These are phyloP conservation scores for Lactifluus hygrophoroides DNA, from an alignment of 768 basidiomycete species.

Conservation along the genomic window DNA sequence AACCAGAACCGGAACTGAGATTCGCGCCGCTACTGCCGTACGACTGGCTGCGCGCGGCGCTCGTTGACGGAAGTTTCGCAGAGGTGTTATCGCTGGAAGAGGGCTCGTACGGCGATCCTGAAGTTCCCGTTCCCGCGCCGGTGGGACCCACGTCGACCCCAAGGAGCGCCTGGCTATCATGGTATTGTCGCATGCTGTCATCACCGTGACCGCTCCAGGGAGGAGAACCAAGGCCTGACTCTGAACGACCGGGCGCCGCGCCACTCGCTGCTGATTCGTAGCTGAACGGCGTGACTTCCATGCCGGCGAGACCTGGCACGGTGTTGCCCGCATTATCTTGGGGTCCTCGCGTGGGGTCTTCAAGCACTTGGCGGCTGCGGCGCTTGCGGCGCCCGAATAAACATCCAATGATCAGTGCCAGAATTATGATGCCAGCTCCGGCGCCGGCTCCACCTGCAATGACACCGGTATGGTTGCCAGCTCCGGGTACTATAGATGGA, in stretches of 20 bases:
- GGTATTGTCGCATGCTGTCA: slow-evolving; percentile 26
- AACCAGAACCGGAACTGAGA: too few relatives aligned
- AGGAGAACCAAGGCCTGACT: slow-evolving; percentile 9
- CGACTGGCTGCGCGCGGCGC: neutral
- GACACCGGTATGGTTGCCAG: slow-evolving; percentile 19
- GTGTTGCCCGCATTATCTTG: too few relatives aligned
- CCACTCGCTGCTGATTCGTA: too few relatives aligned
- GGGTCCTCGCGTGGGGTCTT: slow-evolving; percentile 38
- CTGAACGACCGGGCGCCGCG: slow-evolving; percentile 12
- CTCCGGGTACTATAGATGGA: slow-evolving; percentile 15
- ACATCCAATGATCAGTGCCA: slow-evolving; percentile 23
- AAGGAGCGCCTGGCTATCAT: slow-evolving; percentile 19
- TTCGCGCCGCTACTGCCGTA: neutral
- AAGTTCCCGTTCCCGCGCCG: slow-evolving; percentile 16
- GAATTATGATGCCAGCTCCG: slow-evolving; percentile 21
- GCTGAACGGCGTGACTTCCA: too few relatives aligned
- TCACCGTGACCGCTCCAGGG: neutral
- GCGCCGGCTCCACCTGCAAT: slow-evolving; percentile 27
- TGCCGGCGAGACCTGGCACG: too few relatives aligned
- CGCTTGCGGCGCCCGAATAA: slow-evolving; percentile 26
- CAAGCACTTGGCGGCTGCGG: slow-evolving; percentile 33
- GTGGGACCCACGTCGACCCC: slow-evolving; percentile 19
- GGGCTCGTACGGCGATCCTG: too few relatives aligned
- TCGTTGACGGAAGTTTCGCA: neutral
- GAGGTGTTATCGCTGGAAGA: slow-evolving; percentile 6